A percentile compares a stretch with the other conserved stretches of the same genome.
Evolutionary conservation across 495 filamentous ascomycete genomes (phyloP).

Genomic region (Trichoderma orchidacearum): DNA sequence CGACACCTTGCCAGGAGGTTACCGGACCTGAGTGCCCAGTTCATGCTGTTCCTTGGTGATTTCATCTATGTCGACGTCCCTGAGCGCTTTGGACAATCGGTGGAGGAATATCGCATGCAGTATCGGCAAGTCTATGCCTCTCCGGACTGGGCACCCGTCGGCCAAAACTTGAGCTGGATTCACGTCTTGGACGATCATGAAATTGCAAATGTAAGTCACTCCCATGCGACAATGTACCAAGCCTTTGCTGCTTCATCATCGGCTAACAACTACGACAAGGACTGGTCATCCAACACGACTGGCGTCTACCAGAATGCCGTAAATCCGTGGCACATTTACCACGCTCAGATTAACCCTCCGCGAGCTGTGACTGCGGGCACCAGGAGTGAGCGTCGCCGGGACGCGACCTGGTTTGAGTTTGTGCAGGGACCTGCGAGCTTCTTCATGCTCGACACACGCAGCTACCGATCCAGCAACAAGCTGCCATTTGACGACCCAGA

Average conservation of each 20-base stretch:
- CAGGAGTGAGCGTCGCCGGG: slow-evolving; percentile 20
- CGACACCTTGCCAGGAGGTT: slow-evolving; percentile 51
- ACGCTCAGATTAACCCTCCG: slow-evolving; percentile 73
- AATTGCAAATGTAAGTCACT: slow-evolving; percentile 41
- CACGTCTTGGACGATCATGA: slow-evolving; percentile 96
- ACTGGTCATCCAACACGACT: slow-evolving; percentile 66
- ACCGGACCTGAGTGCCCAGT: slow-evolving; percentile 51
- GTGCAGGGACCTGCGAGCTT: slow-evolving; percentile 80
- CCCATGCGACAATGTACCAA: background rate
- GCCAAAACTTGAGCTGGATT: slow-evolving; percentile 75
- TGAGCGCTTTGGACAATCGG: slow-evolving; percentile 52
- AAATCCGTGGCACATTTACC: slow-evolving; percentile 83
- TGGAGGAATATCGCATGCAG: slow-evolving; percentile 70
- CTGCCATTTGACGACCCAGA: slow-evolving; percentile 34
- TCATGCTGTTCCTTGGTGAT: slow-evolving; percentile 98
- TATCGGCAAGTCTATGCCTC: slow-evolving; percentile 91
- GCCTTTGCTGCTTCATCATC: background rate
- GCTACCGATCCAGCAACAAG: slow-evolving; percentile 55
- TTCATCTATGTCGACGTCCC: slow-evolving; percentile 97
- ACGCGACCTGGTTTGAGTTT: slow-evolving; percentile 71
- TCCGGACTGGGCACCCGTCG: slow-evolving; percentile 66
- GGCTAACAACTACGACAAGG: slow-evolving; percentile 23
- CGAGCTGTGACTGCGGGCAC: slow-evolving; percentile 26
- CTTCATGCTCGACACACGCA: slow-evolving; percentile 88
- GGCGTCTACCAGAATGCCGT: slow-evolving; percentile 59